phyloP scores from a whole-genome alignment of 768 basidiomycete genomes.

The Strobilomyces echinocephalus region DNA sequence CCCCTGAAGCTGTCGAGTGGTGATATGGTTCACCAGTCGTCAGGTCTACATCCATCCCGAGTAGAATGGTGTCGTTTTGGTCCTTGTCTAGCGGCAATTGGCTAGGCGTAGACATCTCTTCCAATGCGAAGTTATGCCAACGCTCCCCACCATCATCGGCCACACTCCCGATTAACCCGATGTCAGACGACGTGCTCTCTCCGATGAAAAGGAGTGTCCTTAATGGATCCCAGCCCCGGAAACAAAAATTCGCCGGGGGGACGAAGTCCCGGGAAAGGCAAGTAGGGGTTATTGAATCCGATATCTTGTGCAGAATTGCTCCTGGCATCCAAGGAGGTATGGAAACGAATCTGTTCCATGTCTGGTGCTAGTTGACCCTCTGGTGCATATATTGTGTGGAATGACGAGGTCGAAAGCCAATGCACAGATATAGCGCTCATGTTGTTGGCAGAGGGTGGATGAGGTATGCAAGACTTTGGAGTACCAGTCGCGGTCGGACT shows the following conservation, averaged over 20 bases:
- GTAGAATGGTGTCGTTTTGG: slow-evolving; percentile 63
- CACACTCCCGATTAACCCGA: slow-evolving; percentile 40
- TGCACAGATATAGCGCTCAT: slow-evolving; percentile 47
- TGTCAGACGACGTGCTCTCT: slow-evolving; percentile 49
- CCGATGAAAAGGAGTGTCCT: slow-evolving; percentile 41
- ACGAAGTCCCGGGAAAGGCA: slow-evolving; percentile 42
- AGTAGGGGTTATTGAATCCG: slow-evolving; percentile 36
- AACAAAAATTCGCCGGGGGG: slow-evolving; percentile 41
- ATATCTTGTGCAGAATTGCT: slow-evolving; percentile 34
- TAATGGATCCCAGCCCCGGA: slow-evolving; percentile 43
- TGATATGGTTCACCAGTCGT: slow-evolving; percentile 43
- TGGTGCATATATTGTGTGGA: slow-evolving; percentile 59
- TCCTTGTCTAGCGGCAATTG: slow-evolving; percentile 68
- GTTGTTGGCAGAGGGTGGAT: slow-evolving; percentile 48
- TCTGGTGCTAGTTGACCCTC: slow-evolving; percentile 36
- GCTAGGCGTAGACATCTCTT: slow-evolving; percentile 49
- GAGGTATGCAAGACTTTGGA: slow-evolving; percentile 53
- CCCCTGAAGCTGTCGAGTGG: slow-evolving; percentile 38
- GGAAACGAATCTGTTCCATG: slow-evolving; percentile 38
- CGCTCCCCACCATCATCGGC: slow-evolving; percentile 27
- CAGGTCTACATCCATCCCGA: slow-evolving; percentile 63
- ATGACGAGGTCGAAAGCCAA: slow-evolving; percentile 69
- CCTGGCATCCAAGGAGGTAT: slow-evolving; percentile 41
- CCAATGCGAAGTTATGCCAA: slow-evolving; percentile 44
- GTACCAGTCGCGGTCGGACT: slow-evolving; percentile 49